These are phyloP conservation scores for Amniculicola lignicola DNA, from an alignment of 495 filamentous ascomycete genomes.

Conservation along the genomic window DNA sequence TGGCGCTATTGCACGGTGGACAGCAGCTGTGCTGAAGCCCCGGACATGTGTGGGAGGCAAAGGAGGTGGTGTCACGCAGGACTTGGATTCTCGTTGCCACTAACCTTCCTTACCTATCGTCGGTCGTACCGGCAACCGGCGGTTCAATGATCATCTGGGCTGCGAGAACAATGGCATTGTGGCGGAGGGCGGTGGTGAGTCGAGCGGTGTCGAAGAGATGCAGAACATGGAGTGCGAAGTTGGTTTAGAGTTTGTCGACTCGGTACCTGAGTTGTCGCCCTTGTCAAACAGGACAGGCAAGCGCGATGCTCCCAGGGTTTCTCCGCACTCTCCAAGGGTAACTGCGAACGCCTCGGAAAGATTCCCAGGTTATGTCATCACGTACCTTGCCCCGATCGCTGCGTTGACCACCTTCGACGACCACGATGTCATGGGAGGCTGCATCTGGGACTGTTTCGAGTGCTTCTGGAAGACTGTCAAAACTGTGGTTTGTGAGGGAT, in stretches of 20 bases:
- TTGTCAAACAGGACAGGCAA: conserved; percentile 26
- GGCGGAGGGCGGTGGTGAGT: too few relatives aligned
- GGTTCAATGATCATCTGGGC: too few relatives aligned
- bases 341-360: conserved; percentile 16
- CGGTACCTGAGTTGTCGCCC: conserved; percentile 30
- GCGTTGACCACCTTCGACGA: conserved; percentile 7
- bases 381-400: conserved; percentile 28
- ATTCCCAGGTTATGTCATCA: conserved; percentile 26
- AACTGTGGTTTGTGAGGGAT: not conserved
- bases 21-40: too few relatives aligned
- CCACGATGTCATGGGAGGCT: conserved; percentile 19
- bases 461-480: conserved; percentile 28
- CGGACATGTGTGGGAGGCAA: too few relatives aligned
- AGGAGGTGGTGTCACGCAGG: too few relatives aligned
- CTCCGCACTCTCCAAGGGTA: conserved; percentile 35
- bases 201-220: too few relatives aligned
- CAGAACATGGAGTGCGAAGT: conserved; percentile 18
- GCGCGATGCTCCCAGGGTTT: conserved; percentile 26
- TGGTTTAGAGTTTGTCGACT: conserved; percentile 32
- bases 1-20: too few relatives aligned
- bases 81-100: conserved; percentile 4
- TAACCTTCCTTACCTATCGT: too few relatives aligned
- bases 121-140: too few relatives aligned
- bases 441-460: conserved; percentile 16
- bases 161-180: conserved; percentile 11